Evolutionary conservation across 2,329 filamentous ascomycete genomes (phyloP).

Genomic region (Septoria linicola): DNA sequence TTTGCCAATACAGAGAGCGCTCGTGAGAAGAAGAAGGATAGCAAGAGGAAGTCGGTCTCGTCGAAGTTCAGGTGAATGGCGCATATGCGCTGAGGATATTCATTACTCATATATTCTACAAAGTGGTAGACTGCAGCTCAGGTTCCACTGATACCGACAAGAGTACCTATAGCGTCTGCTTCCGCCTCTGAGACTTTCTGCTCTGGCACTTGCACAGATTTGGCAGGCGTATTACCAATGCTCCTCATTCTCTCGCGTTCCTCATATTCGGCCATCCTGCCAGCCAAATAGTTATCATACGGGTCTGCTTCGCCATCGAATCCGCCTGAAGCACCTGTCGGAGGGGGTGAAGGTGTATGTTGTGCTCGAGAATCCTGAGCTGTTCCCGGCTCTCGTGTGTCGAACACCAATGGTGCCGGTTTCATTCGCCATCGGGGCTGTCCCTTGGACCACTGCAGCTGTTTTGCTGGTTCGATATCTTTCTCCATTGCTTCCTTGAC

Average conservation of each 20-base stretch:
- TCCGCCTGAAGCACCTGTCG: conserved; percentile 33
- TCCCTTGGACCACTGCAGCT: conserved; percentile 32
- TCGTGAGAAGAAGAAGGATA: conserved; percentile 36
- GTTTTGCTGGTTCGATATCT: conserved; percentile 39
- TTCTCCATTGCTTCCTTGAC: conserved; percentile 39
- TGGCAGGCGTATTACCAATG: conserved; percentile 30
- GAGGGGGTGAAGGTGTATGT: conserved; percentile 31
- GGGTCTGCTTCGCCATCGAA: conserved; percentile 38
- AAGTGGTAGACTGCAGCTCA: conserved; percentile 1
- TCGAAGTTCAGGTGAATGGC: conserved; percentile 22
- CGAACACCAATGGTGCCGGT: conserved; percentile 13
- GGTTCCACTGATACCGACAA: conserved; percentile 27
- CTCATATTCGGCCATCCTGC: conserved; percentile 33
- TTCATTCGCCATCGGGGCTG: conserved; percentile 28
- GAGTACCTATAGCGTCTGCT: conserved; percentile 31
- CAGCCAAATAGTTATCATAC: conserved; percentile 37
- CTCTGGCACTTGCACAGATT: conserved; percentile 19
- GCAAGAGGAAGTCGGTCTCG: conserved; percentile 29
- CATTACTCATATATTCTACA: conserved; percentile 3
- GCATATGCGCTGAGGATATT: not conserved
- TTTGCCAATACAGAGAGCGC: conserved; percentile 55
- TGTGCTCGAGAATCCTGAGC: conserved; percentile 7
- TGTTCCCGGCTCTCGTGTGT: conserved; percentile 9
- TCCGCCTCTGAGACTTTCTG: conserved; percentile 24
- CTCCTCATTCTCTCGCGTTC: conserved; percentile 30